phyloP scores from a whole-genome alignment of 805 yeast genomes.

The Vanderwaltozyma polyspora region DNA sequence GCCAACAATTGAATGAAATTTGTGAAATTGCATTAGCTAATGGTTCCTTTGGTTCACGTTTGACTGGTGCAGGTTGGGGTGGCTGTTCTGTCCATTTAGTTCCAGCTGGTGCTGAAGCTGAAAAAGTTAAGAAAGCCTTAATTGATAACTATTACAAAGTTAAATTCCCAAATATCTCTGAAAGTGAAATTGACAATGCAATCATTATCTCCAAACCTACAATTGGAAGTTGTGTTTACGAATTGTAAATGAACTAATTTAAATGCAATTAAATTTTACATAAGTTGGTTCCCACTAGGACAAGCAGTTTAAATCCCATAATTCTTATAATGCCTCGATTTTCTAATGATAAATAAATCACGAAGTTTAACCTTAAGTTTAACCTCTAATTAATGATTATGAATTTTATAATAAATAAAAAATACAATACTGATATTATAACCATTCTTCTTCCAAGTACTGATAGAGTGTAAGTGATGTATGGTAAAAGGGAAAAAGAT shows the following conservation, averaged over 20 bases:
- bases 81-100: constrained; percentile 61
- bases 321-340: no score
- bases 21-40: constrained; percentile 41
- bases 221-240: constrained; percentile 34
- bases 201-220: constrained; percentile 47
- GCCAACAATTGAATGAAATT: constrained; percentile 40
- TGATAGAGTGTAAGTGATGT: no score
- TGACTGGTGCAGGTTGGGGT: constrained; percentile 78
- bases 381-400: no score
- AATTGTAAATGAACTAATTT: constrained; percentile 6
- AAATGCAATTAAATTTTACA: neutral
- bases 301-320: no score
- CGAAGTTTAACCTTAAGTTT: no score
- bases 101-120: constrained; percentile 16
- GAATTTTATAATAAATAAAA: no score
- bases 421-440: no score
- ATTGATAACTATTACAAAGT: constrained; percentile 39
- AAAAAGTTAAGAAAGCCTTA: constrained; percentile 36
- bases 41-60: constrained; percentile 59
- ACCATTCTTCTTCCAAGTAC: no score
- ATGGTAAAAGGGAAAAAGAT: no score
- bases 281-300: no score
- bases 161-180: constrained; percentile 38
- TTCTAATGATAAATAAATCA: no score
- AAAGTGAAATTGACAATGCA: constrained; percentile 36